A percentile compares a stretch with the other conserved stretches of the same genome.
phyloP scores from a whole-genome alignment of 139 green algal species.

The Asterochloris erici region DNA sequence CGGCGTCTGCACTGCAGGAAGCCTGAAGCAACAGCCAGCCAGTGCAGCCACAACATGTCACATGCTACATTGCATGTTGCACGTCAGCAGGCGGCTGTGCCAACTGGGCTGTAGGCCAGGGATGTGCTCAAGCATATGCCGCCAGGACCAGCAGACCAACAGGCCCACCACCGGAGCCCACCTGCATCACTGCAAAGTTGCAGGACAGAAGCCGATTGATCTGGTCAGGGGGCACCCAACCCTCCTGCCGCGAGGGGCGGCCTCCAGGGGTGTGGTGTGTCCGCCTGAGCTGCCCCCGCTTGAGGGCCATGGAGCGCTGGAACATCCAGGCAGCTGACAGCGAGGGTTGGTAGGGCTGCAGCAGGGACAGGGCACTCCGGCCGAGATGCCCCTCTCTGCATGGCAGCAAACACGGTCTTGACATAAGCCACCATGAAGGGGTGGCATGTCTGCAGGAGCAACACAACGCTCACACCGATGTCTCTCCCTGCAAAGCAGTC shows the following conservation, averaged over 20 bases:
- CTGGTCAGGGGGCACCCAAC: constrained; percentile 39
- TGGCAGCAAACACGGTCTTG: background rate
- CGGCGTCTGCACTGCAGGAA: no score
- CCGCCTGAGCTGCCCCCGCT: background rate
- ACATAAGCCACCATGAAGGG: background rate
- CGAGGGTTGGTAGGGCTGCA: constrained; percentile 60
- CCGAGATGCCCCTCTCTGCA: constrained; percentile 39
- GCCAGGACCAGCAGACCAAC: no score
- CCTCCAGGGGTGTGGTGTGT: no score
- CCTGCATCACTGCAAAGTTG: constrained; percentile 83
- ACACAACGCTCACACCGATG: background rate
- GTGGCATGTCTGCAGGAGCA: background rate
- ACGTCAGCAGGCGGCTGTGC: no score
- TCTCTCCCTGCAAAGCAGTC: background rate
- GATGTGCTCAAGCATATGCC: no score
- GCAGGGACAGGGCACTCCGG: constrained; percentile 17
- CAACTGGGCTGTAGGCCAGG: no score
- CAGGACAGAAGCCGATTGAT: constrained; percentile 74
- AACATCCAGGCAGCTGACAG: constrained; percentile 78
- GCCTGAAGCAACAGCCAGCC: no score
- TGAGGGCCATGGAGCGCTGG: constrained; percentile 85
- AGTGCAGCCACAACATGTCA: no score
- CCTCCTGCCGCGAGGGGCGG: constrained; percentile 1
- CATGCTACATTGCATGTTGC: no score
- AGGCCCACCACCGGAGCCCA: no score